A percentile compares a stretch with the other conserved stretches of the same genome.
These are phyloP conservation scores for Diaporthe sp. DNA, from an alignment of 2,329 filamentous ascomycete species.

Conservation along the genomic window DNA sequence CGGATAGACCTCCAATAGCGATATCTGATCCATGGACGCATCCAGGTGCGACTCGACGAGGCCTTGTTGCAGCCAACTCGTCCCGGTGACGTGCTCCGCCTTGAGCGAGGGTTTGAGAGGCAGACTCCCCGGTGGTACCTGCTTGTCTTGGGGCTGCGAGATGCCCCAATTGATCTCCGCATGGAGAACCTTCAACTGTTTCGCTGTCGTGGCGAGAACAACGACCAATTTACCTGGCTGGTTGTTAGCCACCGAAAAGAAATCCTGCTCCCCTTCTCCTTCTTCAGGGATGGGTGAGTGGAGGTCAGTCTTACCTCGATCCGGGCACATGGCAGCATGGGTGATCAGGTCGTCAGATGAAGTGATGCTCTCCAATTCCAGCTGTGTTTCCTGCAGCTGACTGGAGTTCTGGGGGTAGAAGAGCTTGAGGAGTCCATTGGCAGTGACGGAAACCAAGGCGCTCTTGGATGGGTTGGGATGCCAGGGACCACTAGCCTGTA, in stretches of 20 bases:
- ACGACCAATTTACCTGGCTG: slow-evolving; percentile 69
- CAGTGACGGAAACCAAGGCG: slow-evolving; percentile 82
- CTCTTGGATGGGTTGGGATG: slow-evolving; percentile 81
- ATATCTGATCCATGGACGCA: slow-evolving; percentile 73
- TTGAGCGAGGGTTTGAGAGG: slow-evolving; percentile 66
- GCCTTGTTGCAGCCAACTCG: slow-evolving; percentile 69
- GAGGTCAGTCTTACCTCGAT: slow-evolving; percentile 73
- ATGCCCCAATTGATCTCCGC: slow-evolving; percentile 82
- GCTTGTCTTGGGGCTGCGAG: slow-evolving; percentile 69
- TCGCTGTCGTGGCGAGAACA: slow-evolving; percentile 77
- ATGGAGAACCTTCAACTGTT: slow-evolving; percentile 81
- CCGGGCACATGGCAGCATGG: slow-evolving; percentile 82
- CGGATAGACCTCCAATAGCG: slow-evolving; percentile 81
- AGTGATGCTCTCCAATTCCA: slow-evolving; percentile 81
- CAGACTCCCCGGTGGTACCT: slow-evolving; percentile 60
- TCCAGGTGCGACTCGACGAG: slow-evolving; percentile 60
- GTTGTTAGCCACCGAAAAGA: slow-evolving; percentile 47
- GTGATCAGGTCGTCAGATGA: slow-evolving; percentile 83
- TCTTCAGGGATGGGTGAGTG: neutral
- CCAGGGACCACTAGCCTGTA: slow-evolving; percentile 77
- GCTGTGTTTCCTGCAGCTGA: slow-evolving; percentile 78
- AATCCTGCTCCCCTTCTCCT: neutral
- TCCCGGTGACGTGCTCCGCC: slow-evolving; percentile 69
- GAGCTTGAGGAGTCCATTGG: slow-evolving; percentile 80
- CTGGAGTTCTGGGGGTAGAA: slow-evolving; percentile 82